Percentiles rank a stretch among this genome's conserved stretches.
phyloP scores from a whole-genome alignment of 2,329 filamentous ascomycete genomes.

The Scortechinia acanthostroma region DNA sequence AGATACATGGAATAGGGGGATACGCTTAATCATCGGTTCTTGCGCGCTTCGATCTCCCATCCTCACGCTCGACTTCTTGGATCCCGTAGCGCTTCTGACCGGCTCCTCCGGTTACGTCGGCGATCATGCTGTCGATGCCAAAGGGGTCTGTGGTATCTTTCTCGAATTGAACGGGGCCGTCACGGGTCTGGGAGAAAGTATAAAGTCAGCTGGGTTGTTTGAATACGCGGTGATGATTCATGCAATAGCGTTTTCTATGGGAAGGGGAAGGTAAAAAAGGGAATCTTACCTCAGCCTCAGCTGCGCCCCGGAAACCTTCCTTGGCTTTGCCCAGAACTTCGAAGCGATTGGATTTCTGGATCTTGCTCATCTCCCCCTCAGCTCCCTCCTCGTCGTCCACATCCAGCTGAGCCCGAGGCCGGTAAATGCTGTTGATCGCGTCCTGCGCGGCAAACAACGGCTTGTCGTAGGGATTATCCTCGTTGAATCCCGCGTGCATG shows the following conservation, averaged over 20 bases:
- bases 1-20: neutral
- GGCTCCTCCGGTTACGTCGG: neutral
- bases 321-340: constrained; percentile 81
- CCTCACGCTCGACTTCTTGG: neutral
- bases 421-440: constrained; percentile 88
- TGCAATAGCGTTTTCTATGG: too few relatives aligned
- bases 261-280: too few relatives aligned
- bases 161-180: constrained; percentile 2
- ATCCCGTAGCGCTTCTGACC: constrained; percentile 2
- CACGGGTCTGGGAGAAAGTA: neutral
- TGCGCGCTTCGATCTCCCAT: neutral
- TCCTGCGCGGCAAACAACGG: constrained; percentile 93
- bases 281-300: neutral
- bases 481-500: constrained; percentile 88
- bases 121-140: constrained; percentile 3
- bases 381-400: constrained; percentile 73
- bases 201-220: neutral
- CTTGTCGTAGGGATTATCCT: constrained; percentile 96
- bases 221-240: too few relatives aligned
- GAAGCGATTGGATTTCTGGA: constrained; percentile 78
- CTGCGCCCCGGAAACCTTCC: neutral
- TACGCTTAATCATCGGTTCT: neutral
- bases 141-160: constrained; percentile 1
- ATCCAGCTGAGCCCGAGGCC: constrained; percentile 68
- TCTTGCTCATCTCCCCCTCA: constrained; percentile 77